Base-by-base conservation (phyloP, 2,329 filamentous ascomycete genomes). In the Paecilomyces dactylethromorphus region DNA sequence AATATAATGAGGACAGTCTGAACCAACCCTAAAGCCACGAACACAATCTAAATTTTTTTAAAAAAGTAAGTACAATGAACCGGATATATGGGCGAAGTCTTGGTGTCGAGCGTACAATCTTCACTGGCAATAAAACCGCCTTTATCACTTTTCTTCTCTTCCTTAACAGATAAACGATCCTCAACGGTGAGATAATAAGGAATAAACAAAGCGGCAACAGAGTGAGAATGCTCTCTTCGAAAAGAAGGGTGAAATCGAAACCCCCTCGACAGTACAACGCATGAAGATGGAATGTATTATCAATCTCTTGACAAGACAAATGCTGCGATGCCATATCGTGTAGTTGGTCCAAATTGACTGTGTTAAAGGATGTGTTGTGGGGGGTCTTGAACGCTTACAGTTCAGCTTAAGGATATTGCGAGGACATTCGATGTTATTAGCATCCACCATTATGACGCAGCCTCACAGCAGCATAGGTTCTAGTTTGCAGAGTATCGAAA, bases 171-270 rank as follows among this genome's bases (percentile, higher is more conserved):
- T 75, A 72, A 62, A 64, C 63, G 6, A 77, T 63, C 33, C 75
- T 73, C 53, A 70, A 66, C 8, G 71, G 71, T 39, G 69, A 62
- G 22, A 71, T 53, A n/a, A 74, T 56, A 35, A 76, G 62, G 26
- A 76, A 68, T 54, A 78, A 60, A 2, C 65, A 62, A 49, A 75
- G 63, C 18, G 76, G 76, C 15, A 75, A 58, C 29, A 76, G 68
- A 21, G 68, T 65, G 53, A 78, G 65, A 35, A 79, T 71, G 1
- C 69, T 69, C 58, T 79, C 76, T 61, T 79, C 76, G 58, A 79
- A 79, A n/a, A 79, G 66, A 53, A 79, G 68, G 22, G 77, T 77
- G 61, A 79, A 79, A 58, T 79, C 77, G 61, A 79, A 78, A 12
- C 68, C 71, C 21, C 70, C 71, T 22, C 74, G 71, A 68, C 75